Evolutionary conservation across 108 stramenopile species (phyloP).

Genomic region (Cyclotella sp.): DNA sequence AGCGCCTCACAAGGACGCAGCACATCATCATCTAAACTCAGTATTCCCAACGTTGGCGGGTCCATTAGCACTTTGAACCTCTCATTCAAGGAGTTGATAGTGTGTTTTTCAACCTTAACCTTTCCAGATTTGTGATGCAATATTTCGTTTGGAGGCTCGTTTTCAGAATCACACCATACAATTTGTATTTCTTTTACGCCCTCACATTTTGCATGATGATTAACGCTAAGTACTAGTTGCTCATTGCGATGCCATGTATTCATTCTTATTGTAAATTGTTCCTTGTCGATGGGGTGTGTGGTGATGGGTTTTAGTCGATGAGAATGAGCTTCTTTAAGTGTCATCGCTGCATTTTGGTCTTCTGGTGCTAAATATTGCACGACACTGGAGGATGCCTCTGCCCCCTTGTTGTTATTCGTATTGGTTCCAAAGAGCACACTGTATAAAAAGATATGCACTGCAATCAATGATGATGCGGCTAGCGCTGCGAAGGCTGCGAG

Average conservation of each 20-base stretch:
- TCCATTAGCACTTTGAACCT: conserved; percentile 67
- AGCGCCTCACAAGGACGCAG: conserved; percentile 82
- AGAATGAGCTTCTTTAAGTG: conserved; percentile 27
- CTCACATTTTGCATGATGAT: conserved; percentile 67
- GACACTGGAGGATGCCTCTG: not conserved
- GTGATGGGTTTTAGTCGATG: conserved; percentile 21
- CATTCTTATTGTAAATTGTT: conserved; percentile 76
- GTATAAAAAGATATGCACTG: conserved; percentile 35
- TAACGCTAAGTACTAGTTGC: conserved; percentile 57
- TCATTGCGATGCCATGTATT: conserved; percentile 76
- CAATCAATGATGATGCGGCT: conserved; percentile 23
- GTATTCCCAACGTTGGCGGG: conserved; percentile 74
- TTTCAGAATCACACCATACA: conserved; percentile 67
- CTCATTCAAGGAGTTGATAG: conserved; percentile 79
- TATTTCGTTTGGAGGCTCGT: conserved; percentile 44
- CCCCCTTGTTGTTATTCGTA: conserved; percentile 6
- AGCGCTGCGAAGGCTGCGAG: conserved; percentile 32
- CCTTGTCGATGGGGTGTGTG: conserved; percentile 35
- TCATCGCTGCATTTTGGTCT: conserved; percentile 33
- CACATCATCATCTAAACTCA: conserved; percentile 88
- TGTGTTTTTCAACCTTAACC: conserved; percentile 74
- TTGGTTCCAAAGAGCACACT: not conserved
- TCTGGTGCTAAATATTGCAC: conserved; percentile 16
- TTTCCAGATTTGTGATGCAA: conserved; percentile 31
- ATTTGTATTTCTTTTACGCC: conserved; percentile 73